Evolutionary conservation across 164 flowering plant genomes (phyloP).

Genomic region (Vitis amurensis): DNA sequence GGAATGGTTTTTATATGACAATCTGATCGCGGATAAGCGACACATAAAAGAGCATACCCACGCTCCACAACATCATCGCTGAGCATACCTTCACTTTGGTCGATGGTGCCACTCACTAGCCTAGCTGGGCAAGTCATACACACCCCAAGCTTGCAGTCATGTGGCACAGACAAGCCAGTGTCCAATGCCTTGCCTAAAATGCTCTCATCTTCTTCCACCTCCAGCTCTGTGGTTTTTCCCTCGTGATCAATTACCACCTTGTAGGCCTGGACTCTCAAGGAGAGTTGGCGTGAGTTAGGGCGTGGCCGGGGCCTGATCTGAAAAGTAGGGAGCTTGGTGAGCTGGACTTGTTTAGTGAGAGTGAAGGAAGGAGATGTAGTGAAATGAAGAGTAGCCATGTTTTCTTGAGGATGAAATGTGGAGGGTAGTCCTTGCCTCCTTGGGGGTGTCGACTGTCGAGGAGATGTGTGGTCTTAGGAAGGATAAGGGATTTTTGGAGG

Average conservation of each 20-base stretch:
- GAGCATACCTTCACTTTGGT: slow-evolving; percentile 96
- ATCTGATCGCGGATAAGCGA: slow-evolving; percentile 77
- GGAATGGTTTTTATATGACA: slow-evolving; percentile 72
- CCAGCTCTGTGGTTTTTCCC: slow-evolving; percentile 58
- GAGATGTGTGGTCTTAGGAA: slow-evolving; percentile 15
- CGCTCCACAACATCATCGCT: slow-evolving; percentile 88
- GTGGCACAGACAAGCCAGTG: slow-evolving; percentile 65
- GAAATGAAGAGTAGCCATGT: slow-evolving; percentile 50
- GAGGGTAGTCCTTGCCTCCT: not conserved
- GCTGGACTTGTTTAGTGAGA: slow-evolving; percentile 21
- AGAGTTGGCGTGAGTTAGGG: slow-evolving; percentile 13
- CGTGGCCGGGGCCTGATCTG: slow-evolving; percentile 13
- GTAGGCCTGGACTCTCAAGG: slow-evolving; percentile 31
- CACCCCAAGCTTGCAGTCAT: slow-evolving; percentile 97
- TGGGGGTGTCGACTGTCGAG: not conserved
- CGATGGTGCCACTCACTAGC: slow-evolving; percentile 72
- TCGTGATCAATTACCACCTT: slow-evolving; percentile 83
- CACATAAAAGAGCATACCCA: slow-evolving; percentile 78
- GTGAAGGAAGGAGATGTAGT: slow-evolving; percentile 39
- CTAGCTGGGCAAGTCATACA: slow-evolving; percentile 98
- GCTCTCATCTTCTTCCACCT: slow-evolving; percentile 85
- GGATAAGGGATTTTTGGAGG: slow-evolving; percentile 27
- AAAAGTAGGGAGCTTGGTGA: slow-evolving; percentile 22
- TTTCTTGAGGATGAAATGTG: not conserved
- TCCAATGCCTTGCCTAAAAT: slow-evolving; percentile 81